These are phyloP conservation scores for Collybiopsis confluens DNA, from an alignment of 768 basidiomycete species.

Conservation along the genomic window DNA sequence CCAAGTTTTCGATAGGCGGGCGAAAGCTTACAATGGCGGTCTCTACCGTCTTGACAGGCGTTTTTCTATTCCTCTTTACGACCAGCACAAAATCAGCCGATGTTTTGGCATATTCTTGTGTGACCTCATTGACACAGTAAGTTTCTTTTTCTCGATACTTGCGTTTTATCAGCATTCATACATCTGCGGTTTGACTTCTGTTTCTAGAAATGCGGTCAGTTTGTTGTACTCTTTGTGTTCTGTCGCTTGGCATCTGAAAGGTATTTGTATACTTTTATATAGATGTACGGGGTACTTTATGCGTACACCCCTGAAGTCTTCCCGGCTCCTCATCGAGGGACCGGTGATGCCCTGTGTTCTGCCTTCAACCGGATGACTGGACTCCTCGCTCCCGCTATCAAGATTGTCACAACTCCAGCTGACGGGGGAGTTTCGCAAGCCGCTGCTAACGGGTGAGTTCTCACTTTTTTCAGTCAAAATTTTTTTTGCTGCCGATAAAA, in stretches of 20 bases:
- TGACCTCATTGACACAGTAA: conserved; percentile 36
- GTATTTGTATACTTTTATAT: conserved; percentile 1
- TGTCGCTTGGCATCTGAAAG: conserved; percentile 1
- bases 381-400: conserved; percentile 44
- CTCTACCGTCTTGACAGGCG: conserved; percentile 38
- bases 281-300: conserved; percentile 52
- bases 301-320: conserved; percentile 61
- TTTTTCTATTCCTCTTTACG: conserved; percentile 51
- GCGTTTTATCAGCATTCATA: not conserved
- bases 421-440: conserved; percentile 24
- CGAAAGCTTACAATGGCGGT: conserved; percentile 41
- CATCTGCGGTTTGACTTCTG: no score
- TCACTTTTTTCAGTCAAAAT: not conserved
- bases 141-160: conserved; percentile 8
- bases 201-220: conserved; percentile 32
- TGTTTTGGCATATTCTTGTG: conserved; percentile 44
- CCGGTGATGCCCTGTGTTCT: conserved; percentile 46
- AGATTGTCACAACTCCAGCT: conserved; percentile 36
- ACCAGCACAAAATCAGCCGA: conserved; percentile 35
- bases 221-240: not conserved
- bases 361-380: conserved; percentile 46
- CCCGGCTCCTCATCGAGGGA: conserved; percentile 52
- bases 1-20: conserved; percentile 33
- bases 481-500: not conserved
- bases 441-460: conserved; percentile 31